Evolutionary conservation across 257 asterid species (phyloP).

Genomic region (Gentiana dahurica): DNA sequence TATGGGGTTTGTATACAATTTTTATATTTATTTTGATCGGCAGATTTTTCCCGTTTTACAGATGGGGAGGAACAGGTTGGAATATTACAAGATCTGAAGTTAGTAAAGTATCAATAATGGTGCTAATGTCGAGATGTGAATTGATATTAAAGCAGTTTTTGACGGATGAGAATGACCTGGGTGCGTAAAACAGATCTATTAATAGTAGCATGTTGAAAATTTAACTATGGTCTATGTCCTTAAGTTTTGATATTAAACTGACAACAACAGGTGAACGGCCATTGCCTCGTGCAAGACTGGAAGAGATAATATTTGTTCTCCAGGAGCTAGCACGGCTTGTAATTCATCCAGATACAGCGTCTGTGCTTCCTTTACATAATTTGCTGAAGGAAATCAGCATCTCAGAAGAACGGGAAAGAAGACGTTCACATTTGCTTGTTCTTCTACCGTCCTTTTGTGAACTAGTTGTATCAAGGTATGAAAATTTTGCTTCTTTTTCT

Average conservation of each 20-base stretch:
- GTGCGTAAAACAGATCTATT: constrained; percentile 26
- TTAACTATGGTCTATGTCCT: constrained; percentile 2
- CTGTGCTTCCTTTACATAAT: constrained; percentile 60
- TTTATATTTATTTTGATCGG: constrained; percentile 8
- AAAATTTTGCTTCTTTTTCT: too few relatives aligned
- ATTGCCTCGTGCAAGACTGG: constrained; percentile 77
- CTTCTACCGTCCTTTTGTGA: constrained; percentile 86
- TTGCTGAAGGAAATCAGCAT: constrained; percentile 38
- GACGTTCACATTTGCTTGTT: constrained; percentile 73
- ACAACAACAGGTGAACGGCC: constrained; percentile 52
- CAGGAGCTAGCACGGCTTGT: constrained; percentile 75
- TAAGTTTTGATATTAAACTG: constrained; percentile 3
- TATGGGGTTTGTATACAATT: not conserved
- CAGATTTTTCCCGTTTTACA: constrained; percentile 28
- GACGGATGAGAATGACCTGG: constrained; percentile 72
- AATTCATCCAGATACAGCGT: constrained; percentile 65
- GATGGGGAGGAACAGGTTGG: constrained; percentile 47
- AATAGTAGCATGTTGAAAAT: not conserved
- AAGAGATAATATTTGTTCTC: constrained; percentile 78
- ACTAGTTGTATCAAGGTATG: constrained; percentile 88
- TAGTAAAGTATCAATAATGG: constrained; percentile 54
- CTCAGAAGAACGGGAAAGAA: constrained; percentile 24
- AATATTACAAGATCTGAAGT: constrained; percentile 56
- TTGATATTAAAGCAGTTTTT: constrained; percentile 67
- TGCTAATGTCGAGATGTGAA: constrained; percentile 72